Evolutionary conservation across 768 basidiomycete genomes (phyloP).

Genomic region (Lentinula sp.): DNA sequence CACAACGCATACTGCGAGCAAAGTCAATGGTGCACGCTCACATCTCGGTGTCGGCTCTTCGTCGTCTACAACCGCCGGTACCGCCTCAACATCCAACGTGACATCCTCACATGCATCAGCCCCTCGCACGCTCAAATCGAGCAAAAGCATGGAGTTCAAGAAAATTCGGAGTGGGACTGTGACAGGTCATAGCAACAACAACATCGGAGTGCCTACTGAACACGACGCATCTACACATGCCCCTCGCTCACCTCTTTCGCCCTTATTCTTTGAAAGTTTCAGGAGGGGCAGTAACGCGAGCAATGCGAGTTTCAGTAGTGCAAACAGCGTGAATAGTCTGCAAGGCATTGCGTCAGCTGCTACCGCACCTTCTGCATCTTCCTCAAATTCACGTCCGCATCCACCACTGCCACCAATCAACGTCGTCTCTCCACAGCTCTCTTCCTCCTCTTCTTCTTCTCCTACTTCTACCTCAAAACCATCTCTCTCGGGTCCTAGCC

Average conservation of each 20-base stretch:
- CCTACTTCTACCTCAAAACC: too few relatives aligned
- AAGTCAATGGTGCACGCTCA: constrained; percentile 9
- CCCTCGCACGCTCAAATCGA: constrained; percentile 46
- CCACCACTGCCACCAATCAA: constrained; percentile 4
- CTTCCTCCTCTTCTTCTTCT: not conserved
- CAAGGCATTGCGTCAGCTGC: constrained; percentile 12
- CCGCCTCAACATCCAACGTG: not conserved
- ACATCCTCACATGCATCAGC: not conserved
- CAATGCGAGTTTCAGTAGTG: constrained; percentile 22
- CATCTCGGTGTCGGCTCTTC: constrained; percentile 16
- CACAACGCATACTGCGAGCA: constrained; percentile 7
- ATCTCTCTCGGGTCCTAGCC: not conserved
- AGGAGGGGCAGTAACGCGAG: constrained; percentile 35
- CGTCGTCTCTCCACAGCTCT: not conserved
- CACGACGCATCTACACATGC: not conserved
- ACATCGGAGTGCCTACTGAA: not conserved
- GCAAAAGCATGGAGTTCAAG: constrained; percentile 62
- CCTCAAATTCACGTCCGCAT: not conserved
- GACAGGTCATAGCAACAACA: not conserved
- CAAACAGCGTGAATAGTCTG: not conserved
- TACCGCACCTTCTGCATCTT: constrained; percentile 11
- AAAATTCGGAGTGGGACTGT: constrained; percentile 19
- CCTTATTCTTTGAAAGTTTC: constrained; percentile 23
- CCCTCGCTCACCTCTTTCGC: constrained; percentile 23
- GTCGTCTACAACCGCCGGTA: not conserved